A percentile compares a stretch with the other conserved stretches of the same genome.
These are phyloP conservation scores for Petasospora rhodanensis DNA, from an alignment of 1,139 yeast species.

Conservation along the genomic window DNA sequence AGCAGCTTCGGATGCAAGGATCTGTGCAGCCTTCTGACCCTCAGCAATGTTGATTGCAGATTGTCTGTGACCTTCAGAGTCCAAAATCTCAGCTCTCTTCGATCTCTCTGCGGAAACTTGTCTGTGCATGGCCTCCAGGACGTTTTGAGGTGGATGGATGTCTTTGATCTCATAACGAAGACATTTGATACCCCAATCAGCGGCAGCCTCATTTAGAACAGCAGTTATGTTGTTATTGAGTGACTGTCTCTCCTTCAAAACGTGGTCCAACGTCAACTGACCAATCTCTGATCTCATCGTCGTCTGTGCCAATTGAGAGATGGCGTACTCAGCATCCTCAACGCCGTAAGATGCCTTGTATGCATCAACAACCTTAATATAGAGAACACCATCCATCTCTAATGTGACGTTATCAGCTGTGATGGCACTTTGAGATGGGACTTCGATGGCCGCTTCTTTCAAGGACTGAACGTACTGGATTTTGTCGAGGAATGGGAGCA, in stretches of 20 bases:
- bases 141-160: constrained; percentile 82
- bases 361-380: constrained; percentile 73
- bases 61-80: constrained; percentile 80
- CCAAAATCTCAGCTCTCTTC: constrained; percentile 81
- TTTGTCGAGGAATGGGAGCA: constrained; percentile 68
- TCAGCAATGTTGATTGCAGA: constrained; percentile 78
- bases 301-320: constrained; percentile 82
- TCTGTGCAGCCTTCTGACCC: constrained; percentile 67
- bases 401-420: constrained; percentile 82
- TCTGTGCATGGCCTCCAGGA: constrained; percentile 87
- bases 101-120: constrained; percentile 86
- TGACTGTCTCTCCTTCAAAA: constrained; percentile 68
- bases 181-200: constrained; percentile 83
- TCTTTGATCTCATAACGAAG: constrained; percentile 84
- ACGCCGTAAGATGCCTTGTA: constrained; percentile 87
- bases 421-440: constrained; percentile 80
- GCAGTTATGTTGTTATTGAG: constrained; percentile 68
- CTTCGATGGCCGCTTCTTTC: constrained; percentile 79
- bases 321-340: constrained; percentile 83
- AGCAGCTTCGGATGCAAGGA: constrained; percentile 67
- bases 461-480: constrained; percentile 78
- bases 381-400: constrained; percentile 80
- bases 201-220: constrained; percentile 82
- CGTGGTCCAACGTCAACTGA: constrained; percentile 72
- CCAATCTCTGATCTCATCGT: constrained; percentile 91